Evolutionary conservation across 139 green algal species (phyloP).

Genomic region (Chlamydomonas sp.): DNA sequence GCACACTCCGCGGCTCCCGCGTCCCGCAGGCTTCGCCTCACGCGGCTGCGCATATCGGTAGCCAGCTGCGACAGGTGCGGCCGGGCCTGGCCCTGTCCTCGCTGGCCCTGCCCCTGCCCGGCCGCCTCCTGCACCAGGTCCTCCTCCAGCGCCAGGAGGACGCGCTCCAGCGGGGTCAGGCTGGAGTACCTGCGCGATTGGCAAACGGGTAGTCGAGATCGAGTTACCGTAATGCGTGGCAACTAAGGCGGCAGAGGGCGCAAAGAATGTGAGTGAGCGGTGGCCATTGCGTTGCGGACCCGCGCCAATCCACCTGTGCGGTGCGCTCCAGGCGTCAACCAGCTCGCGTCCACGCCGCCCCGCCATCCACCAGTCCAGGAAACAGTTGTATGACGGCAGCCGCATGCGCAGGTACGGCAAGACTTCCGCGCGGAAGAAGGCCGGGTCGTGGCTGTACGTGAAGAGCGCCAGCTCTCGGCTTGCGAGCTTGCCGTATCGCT

Average conservation of each 20-base stretch:
- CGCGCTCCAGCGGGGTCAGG: constrained; percentile 12
- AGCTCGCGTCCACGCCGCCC: neutral
- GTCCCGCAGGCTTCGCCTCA: neutral
- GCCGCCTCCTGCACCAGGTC: neutral
- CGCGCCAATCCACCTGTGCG: neutral
- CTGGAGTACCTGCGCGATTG: neutral
- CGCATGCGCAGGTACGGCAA: neutral
- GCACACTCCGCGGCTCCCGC: neutral
- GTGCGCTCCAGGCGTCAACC: neutral
- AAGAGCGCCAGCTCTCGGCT: constrained; percentile 23
- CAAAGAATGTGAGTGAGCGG: no score
- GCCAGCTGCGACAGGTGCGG: constrained; percentile 1
- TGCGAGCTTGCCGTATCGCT: constrained; percentile 10
- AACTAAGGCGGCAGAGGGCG: no score
- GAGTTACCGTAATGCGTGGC: no score
- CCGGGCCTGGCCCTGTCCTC: neutral
- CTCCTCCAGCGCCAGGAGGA: constrained; percentile 24
- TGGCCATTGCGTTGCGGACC: no score
- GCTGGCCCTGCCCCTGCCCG: no score
- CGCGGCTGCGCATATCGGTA: neutral
- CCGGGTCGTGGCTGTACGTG: constrained; percentile 8
- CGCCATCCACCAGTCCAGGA: constrained; percentile 13
- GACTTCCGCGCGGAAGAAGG: neutral
- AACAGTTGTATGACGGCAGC: neutral
- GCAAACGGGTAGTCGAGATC: no score